Evolutionary conservation across 805 yeast genomes (phyloP), one percentile per base, ranked within the genome.

Genomic region (Lipomyces starkeyi): DNA sequence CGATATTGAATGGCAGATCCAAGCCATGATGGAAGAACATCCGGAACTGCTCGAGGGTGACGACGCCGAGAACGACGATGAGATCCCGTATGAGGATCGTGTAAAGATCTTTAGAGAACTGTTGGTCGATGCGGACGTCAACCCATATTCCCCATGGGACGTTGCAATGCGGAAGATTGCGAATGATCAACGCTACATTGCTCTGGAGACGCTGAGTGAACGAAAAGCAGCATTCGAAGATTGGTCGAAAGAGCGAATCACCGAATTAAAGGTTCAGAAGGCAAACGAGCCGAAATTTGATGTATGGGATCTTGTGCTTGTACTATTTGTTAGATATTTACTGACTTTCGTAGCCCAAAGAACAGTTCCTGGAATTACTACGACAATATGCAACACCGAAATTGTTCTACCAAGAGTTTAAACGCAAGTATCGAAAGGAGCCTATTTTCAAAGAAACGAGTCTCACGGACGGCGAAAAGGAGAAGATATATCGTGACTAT

Each of bases 71-170:
- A 69, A 60, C 3, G 69, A 64, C 5, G 67, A 73, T 7, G 79
- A 66, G 5, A 54, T 76, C 62, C 35, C 72, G 64, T 63, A 70
- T 53, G 58, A 72, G 60, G 63, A 76, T 60, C 65, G 70, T 69
- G 57, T 62, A 56, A 1, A 66, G 67, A n/a, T 66, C 37, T 85
- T 85, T 69, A 64, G 74, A 5, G 67, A 74, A 7, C 71, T 86
- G 52, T 76, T 87, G 9, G 74, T 75, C 3, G 77, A 73, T 9
- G 58, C 73, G 27, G 34, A 75, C 0, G 67, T 84, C 11, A 81
- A 86, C 71, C 86, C 87, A 0, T 83, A 74, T 65, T 78, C 83
- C 1, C 72, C 83, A 0, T 87, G 88, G 89, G 82, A 82, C 5
- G 68, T 75, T 0, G 87, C 85, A 73, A 76, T 82, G 11, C 71